Evolutionary conservation across 1,139 yeast genomes (phyloP), one percentile per base, ranked within the genome.

Genomic region (Saccharomyces hybrid): DNA sequence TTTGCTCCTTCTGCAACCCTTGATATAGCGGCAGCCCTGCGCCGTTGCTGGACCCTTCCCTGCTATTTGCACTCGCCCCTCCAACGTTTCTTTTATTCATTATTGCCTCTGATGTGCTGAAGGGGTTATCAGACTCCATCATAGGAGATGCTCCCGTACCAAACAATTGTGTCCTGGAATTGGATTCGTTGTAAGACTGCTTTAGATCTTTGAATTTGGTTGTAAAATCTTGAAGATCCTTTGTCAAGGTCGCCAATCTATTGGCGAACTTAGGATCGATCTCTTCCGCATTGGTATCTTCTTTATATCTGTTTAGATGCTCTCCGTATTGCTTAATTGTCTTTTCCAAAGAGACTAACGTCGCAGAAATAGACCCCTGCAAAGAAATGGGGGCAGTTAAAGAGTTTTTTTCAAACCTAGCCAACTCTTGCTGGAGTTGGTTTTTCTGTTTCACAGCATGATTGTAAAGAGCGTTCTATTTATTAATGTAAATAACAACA

Each of bases 381-480:
- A 88, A 70, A 1, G 96, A 83, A 55, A 86, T 74, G 11, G 95
- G 95, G 1, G 93, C 80, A 5, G 82, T 78, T 28, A 82, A 77
- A 11, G 88, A 78, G 58, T 85, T 81, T 56, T 77, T 75, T 60
- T 88, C 93, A 61, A 91, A 85, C 55, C 76, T 72, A 19, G 80
- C 76, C 52, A 91, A 71, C 64, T 90, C 97, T 59, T 80, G 80
- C 58, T 83, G 80, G 54, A 91, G 73, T 46, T 84, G 77, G 64
- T 83, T 88, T 46, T 90, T 82, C 71, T 90, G 97, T 70, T 88
- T 89, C 57, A 87, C 78, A 8, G 96, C 97, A 71, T 88, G 96
- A 72, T 88, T 91, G 72, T 86, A 89, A 53, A 90, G 75, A 29
- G 96, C 83, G 72, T 89, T 89, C 97, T 77, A 31, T 19, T 12